Percentiles rank a stretch among this genome's conserved stretches.
These are phyloP conservation scores for Hymenoscyphus linearis DNA, from an alignment of 2,329 filamentous ascomycete genomes.

Conservation along the genomic window DNA sequence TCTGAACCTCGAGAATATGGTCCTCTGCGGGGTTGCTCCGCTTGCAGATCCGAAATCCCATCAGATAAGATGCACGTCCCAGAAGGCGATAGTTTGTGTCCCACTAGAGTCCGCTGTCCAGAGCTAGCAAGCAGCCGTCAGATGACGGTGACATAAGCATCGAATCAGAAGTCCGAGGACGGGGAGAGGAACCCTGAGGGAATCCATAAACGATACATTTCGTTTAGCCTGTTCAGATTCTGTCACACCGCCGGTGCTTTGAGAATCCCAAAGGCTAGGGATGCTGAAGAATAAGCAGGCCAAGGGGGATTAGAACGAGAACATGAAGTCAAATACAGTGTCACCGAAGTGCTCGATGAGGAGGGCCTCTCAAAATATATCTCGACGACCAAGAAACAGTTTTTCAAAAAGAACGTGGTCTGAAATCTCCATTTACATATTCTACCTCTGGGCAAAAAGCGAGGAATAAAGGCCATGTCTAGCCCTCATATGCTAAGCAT, in stretches of 20 bases:
- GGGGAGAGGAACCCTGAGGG: neutral
- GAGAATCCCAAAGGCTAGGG: neutral
- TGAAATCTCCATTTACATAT: too few relatives aligned
- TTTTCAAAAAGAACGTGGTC: too few relatives aligned
- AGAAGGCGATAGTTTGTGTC: neutral
- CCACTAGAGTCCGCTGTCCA: neutral
- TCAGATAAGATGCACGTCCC: conserved; percentile 9
- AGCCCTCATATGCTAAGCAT: neutral
- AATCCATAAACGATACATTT: neutral
- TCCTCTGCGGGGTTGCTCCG: neutral
- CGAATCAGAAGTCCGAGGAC: neutral
- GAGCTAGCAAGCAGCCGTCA: conserved; percentile 1
- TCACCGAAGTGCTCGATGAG: too few relatives aligned
- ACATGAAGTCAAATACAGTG: neutral
- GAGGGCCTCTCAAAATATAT: neutral
- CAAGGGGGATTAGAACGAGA: neutral
- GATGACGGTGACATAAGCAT: neutral
- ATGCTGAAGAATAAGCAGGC: neutral
- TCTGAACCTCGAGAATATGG: neutral
- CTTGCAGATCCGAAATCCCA: conserved; percentile 3
- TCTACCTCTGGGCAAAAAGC: too few relatives aligned
- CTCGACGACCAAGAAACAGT: neutral
- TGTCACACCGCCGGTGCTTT: neutral
- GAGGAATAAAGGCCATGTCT: neutral
- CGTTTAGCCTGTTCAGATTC: neutral